These are phyloP conservation scores for Arthroderma sp. DNA, from an alignment of 2,329 filamentous ascomycete species.

Conservation along the genomic window DNA sequence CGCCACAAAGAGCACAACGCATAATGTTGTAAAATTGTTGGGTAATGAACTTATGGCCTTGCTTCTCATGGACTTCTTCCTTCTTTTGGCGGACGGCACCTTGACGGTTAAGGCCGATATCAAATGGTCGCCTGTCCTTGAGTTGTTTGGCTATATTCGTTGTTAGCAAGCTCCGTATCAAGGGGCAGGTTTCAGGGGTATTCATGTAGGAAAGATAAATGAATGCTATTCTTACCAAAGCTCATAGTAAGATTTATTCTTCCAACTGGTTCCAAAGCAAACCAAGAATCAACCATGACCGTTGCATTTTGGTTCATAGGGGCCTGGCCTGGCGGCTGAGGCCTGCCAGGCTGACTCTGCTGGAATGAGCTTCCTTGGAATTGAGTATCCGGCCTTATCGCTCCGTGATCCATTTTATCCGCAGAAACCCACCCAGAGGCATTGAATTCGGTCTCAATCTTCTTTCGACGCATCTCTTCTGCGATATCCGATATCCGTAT, in stretches of 20 bases:
- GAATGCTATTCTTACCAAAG: conserved; percentile 45
- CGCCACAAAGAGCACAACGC: conserved; percentile 93
- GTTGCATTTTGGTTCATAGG: conserved; percentile 21
- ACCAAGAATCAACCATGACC: conserved; percentile 74
- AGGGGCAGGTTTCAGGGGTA: background rate
- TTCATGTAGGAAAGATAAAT: background rate
- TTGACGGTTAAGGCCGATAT: conserved; percentile 84
- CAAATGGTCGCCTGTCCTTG: conserved; percentile 68
- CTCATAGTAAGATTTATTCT: conserved; percentile 83
- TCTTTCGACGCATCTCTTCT: conserved; percentile 94
- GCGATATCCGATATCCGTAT: conserved; percentile 93
- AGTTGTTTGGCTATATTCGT: conserved; percentile 58
- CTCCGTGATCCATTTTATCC: conserved; percentile 69
- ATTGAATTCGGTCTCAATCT: conserved; percentile 90
- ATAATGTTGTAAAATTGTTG: conserved; percentile 99
- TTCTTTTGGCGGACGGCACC: conserved; percentile 95
- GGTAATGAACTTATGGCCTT: conserved; percentile 96
- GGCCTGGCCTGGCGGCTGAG: conserved; percentile 15
- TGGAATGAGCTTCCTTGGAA: conserved; percentile 36
- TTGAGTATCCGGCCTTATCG: conserved; percentile 42
- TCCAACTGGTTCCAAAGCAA: conserved; percentile 87
- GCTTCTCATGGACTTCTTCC: conserved; percentile 96
- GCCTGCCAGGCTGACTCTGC: conserved; percentile 17
- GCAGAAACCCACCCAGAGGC: conserved; percentile 94
- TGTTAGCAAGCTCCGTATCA: conserved; percentile 15